Conservation (phyloP, 495 filamentous ascomycete species). For the Penicilliopsis zonata region DNA sequence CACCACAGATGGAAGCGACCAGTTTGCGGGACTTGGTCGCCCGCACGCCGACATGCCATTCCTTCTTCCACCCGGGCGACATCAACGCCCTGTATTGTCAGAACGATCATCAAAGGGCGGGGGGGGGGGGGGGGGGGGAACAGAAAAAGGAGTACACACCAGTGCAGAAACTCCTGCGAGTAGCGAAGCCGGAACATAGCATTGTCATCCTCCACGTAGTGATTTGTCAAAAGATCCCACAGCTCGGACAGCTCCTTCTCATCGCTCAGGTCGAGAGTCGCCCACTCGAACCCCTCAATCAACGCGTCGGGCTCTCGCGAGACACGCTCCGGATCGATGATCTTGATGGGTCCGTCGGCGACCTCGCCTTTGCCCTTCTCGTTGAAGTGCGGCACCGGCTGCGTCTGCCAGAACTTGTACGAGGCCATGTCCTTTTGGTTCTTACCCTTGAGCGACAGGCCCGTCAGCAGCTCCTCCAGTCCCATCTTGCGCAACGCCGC, state of each 20-base stretch:
- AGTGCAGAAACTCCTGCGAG: constrained; percentile 75
- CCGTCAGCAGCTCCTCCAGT: constrained; percentile 71
- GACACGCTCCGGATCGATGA: constrained; percentile 63
- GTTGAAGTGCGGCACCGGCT: constrained; percentile 82
- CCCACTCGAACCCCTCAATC: constrained; percentile 82
- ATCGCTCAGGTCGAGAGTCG: constrained; percentile 72
- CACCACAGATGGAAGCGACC: constrained; percentile 88
- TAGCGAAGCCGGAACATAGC: constrained; percentile 97
- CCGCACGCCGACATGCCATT: constrained; percentile 93
- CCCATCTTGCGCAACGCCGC: constrained; percentile 61
- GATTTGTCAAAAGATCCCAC: constrained; percentile 75
- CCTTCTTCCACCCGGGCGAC: constrained; percentile 86
- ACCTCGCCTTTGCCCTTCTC: constrained; percentile 24
- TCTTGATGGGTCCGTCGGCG: constrained; percentile 51
- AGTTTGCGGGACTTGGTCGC: constrained; percentile 65
- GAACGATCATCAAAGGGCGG: constrained; percentile 3
- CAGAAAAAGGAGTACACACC: constrained; percentile 37
- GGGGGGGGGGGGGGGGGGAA: neutral
- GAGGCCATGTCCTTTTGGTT: constrained; percentile 91
- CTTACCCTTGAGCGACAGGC: constrained; percentile 61
- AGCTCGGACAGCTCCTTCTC: constrained; percentile 63
- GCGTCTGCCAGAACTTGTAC: constrained; percentile 97
- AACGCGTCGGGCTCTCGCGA: constrained; percentile 53
- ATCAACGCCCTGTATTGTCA: constrained; percentile 66
- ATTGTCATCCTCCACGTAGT: constrained; percentile 94